Conservation (phyloP, 1,284 basidiomycete species). For the Filobasidium uniguttulatum region DNA sequence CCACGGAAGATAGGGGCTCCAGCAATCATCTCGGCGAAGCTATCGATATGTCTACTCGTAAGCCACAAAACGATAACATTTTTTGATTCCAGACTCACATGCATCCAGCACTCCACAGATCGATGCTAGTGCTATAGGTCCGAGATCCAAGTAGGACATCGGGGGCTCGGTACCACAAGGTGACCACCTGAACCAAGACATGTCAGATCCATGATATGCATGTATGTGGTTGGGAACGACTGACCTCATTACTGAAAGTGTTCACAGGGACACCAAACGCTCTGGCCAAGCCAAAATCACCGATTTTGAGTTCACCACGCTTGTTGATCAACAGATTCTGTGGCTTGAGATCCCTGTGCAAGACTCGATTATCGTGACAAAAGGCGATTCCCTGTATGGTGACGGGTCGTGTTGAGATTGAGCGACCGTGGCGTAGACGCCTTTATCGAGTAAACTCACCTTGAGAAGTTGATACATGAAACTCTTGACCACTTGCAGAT, state of each 20-base stretch:
- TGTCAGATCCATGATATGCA: no score
- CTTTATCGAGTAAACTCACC: constrained; percentile 15
- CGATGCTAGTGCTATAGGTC: constrained; percentile 91
- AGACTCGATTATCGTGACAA: constrained; percentile 89
- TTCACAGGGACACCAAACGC: constrained; percentile 96
- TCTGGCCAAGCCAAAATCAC: constrained; percentile 89
- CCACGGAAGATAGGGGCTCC: constrained; percentile 95
- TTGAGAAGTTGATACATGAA: constrained; percentile 34
- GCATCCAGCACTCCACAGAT: constrained; percentile 93
- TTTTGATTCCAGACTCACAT: constrained; percentile 29
- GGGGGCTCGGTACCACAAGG: constrained; percentile 95
- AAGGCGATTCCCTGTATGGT: constrained; percentile 75
- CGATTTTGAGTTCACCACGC: constrained; percentile 79
- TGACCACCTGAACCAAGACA: constrained; percentile 89
- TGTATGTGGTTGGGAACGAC: constrained; percentile 23
- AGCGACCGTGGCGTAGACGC: constrained; percentile 20
- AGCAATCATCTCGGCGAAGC: constrained; percentile 55
- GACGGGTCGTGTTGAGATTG: constrained; percentile 39
- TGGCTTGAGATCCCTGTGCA: constrained; percentile 94
- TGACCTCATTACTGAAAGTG: constrained; percentile 93
- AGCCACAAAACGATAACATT: background rate
- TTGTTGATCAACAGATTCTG: constrained; percentile 94
- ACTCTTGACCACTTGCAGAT: constrained; percentile 64
- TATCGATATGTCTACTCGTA: constrained; percentile 6
- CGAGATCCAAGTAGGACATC: constrained; percentile 90